Base-by-base conservation (phyloP, 192 early-diverging fungal species). In the Podila epigama region DNA sequence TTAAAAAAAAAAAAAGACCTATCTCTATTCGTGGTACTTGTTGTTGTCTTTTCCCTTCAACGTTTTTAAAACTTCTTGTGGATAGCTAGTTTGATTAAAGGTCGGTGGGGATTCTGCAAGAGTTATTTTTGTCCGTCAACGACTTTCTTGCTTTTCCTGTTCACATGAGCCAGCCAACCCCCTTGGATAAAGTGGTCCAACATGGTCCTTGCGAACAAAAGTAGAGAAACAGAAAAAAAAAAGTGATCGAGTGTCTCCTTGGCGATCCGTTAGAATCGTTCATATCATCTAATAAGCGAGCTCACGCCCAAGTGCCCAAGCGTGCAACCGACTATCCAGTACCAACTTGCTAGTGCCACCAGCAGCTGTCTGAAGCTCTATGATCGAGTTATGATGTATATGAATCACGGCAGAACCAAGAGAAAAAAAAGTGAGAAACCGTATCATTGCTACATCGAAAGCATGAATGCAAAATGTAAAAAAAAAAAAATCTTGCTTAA, bases 281-380 rank as follows among this genome's bases (percentile, higher is more conserved):
- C n/a, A n/a, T n/a, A n/a, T n/a, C n/a, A n/a, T n/a, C 58, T 63
- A 75, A 36, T 67, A 66, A 22, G 36, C 36, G 10, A 68, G 20
- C 48, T 68, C 73, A 29, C 73, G 66, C 0, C 81, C 78, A 42
- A 81, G 34, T n/a, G 82, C 79, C 63, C 75, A 81, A 34, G 60
- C 54, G 37, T 67, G 64, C 25, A 82, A 51, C 6, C 66, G 75
- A 31, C 83, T 69, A 56, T 84, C 79, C 37, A 89, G 58, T 16
- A 75, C 75, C 29, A 86, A 79, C 41, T 77, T 77, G n/a, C 60
- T 64, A 13, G 28, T 37, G 15, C 66, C 73, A 0, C 73, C 73
- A 8, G 36, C 56, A 42, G 60, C 51, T 5, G 48, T 34, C 60
- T 77, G 73, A 3, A 77, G 40, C 7, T 77, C 73, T 77, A 77